Percentiles rank a stretch among this genome's conserved stretches.
phyloP scores from a whole-genome alignment of 1,139 yeast genomes.

The Yamadazyma pseudoaaseri region DNA sequence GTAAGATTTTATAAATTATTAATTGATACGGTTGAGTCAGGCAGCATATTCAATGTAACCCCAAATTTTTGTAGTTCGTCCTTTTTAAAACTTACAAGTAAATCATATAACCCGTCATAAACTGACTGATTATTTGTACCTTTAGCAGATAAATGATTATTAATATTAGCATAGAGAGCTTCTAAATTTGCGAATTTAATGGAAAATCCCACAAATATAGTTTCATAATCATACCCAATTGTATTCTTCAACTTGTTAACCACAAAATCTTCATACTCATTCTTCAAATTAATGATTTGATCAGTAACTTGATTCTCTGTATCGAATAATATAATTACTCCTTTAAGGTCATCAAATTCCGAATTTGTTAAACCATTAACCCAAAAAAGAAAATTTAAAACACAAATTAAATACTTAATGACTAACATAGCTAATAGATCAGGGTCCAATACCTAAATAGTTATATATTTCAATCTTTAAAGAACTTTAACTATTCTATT shows the following conservation, averaged over 20 bases:
- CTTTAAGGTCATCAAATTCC: constrained; percentile 3
- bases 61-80: constrained; percentile 9
- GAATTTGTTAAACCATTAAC: neutral
- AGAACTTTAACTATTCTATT: neutral
- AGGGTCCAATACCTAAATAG: no score
- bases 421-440: neutral
- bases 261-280: constrained; percentile 9
- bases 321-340: constrained; percentile 10
- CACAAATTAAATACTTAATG: neutral
- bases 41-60: constrained; percentile 11
- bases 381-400: neutral
- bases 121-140: constrained; percentile 6
- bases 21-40: constrained; percentile 10
- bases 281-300: constrained; percentile 6
- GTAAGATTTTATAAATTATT: no score
- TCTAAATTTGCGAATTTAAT: constrained; percentile 9
- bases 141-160: constrained; percentile 4
- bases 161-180: constrained; percentile 8
- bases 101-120: constrained; percentile 10
- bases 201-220: constrained; percentile 11
- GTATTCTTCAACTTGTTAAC: constrained; percentile 7
- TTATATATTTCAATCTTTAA: no score
- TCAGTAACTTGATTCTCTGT: constrained; percentile 6
- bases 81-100: constrained; percentile 7
- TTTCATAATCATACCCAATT: constrained; percentile 10